These are phyloP conservation scores for Mycena amicta DNA, from an alignment of 768 basidiomycete genomes.

Conservation along the genomic window DNA sequence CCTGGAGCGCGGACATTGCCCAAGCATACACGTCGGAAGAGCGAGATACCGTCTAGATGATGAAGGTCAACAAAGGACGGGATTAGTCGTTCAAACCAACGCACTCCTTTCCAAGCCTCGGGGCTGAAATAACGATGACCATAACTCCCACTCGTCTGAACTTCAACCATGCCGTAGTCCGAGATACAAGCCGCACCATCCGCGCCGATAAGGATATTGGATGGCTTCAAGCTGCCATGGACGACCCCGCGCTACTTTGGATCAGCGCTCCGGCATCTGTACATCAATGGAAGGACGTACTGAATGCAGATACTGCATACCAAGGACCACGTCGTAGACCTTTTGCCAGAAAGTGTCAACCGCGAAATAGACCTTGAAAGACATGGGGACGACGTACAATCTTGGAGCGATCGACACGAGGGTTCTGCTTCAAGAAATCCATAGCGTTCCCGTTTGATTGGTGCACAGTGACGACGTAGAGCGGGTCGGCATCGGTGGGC, in stretches of 20 bases:
- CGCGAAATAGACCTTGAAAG: neutral
- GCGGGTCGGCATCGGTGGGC: constrained; percentile 25
- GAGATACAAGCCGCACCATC: constrained; percentile 23
- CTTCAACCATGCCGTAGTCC: constrained; percentile 28
- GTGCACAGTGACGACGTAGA: constrained; percentile 23
- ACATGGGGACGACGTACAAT: constrained; percentile 17
- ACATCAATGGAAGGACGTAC: constrained; percentile 5
- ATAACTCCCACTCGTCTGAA: constrained; percentile 22
- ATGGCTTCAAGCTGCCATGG: constrained; percentile 29
- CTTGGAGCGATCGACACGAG: constrained; percentile 21
- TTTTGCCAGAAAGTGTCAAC: constrained; percentile 1
- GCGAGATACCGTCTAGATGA: constrained; percentile 24
- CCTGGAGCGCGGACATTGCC: constrained; percentile 31
- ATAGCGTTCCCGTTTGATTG: constrained; percentile 24
- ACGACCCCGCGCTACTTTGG: constrained; percentile 25
- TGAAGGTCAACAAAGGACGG: neutral
- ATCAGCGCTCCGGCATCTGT: neutral
- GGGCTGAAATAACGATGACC: constrained; percentile 31
- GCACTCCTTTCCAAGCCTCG: constrained; percentile 32
- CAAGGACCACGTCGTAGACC: constrained; percentile 25
- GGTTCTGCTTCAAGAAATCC: constrained; percentile 23
- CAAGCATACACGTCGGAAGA: constrained; percentile 32
- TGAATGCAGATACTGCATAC: constrained; percentile 30
- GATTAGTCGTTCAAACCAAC: constrained; percentile 1
- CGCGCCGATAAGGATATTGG: constrained; percentile 25